Base-by-base conservation (phyloP, 225 moss, liverwort and hornwort genomes). In the Pseudisothecium myosuroides region DNA sequence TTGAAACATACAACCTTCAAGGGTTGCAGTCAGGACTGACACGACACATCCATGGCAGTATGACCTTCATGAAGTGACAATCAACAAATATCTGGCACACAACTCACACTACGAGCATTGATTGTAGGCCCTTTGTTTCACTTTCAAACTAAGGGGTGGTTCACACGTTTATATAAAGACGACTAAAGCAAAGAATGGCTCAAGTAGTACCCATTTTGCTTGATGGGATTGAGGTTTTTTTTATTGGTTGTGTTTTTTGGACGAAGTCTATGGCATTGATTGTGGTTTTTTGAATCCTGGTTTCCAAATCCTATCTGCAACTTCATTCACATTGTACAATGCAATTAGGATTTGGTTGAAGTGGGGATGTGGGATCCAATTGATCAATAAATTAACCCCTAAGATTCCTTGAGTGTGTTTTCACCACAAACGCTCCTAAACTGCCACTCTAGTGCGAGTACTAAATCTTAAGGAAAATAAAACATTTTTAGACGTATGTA, bases 251-350 rank as follows among this genome's bases (percentile, higher is more conserved):
- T 43, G 10, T 72, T 3, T 45, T 31, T 31, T 73, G 47, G 2
- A 31, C 0, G 7, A 1, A 49, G 49, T 4, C 49, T 49, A 31
- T 11, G 1, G 9, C 12, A 74, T 19, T 0, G 15, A 7, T 15
- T 49, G 0, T 19, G 1, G 18, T 18, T 74, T 31, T 31, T 1
- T 1, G 4, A 31, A 28, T 73, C 9, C 2, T 1, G 10, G 9
- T 28, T 47, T 31, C 1, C 11, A 31, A 74, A 47, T 31, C 18
- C 12, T 74, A 19, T 19, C 7, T 49, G 31, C 18, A 31, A 31
- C 0, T 0, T 0, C 31, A 18, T 74, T 74, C 1, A 19, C 2
- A 11, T 1, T 17, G 0, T 2, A 73, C 10, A 45, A 17, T 2
- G 1, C 1, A 3, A 2, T 10, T 29, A 17, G 17, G 12, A 2